These are phyloP conservation scores for Lipomyces spencermartinsiae DNA, from an alignment of 805 yeast genomes.

Conservation along the genomic window DNA sequence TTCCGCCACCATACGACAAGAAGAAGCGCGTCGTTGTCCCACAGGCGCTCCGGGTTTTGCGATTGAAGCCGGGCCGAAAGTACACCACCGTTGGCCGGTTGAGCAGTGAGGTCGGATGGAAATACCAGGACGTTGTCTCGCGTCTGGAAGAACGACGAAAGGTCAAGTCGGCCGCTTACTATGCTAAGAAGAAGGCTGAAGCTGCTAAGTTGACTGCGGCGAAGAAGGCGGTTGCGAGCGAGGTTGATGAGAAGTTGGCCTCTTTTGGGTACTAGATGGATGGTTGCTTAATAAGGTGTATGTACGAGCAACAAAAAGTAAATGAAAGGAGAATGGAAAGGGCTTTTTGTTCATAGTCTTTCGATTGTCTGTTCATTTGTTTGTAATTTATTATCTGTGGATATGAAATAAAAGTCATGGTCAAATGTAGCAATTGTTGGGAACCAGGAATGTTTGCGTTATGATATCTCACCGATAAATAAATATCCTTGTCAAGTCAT, in stretches of 20 bases:
- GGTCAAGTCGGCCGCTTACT: constrained; percentile 98
- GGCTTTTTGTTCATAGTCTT: constrained; percentile 3
- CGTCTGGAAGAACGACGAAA: constrained; percentile 99
- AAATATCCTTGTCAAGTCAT: not conserved
- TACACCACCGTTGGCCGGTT: constrained; percentile 98
- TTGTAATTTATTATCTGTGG: constrained; percentile 27
- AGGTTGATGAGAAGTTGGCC: constrained; percentile 92
- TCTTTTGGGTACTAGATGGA: constrained; percentile 92
- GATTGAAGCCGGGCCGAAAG: constrained; percentile 99
- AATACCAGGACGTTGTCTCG: constrained; percentile 97
- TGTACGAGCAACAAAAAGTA: constrained; percentile 9
- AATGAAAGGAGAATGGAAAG: constrained; percentile 6
- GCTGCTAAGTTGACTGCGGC: constrained; percentile 91
- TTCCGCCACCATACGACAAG: constrained; percentile 99
- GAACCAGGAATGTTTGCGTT: not conserved
- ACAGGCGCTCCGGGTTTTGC: constrained; percentile 97
- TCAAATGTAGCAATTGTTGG: constrained; percentile 5
- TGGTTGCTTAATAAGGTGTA: constrained; percentile 30
- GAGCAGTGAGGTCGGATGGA: constrained; percentile 98
- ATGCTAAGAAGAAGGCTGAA: constrained; percentile 97
- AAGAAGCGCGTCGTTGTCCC: constrained; percentile 99
- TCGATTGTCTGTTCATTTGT: constrained; percentile 11
- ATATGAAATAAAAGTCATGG: constrained; percentile 14
- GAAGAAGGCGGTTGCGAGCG: constrained; percentile 84
- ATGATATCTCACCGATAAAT: not conserved